Conservation (phyloP, 2,329 filamentous ascomycete species). For the Colletotrichum lupini region DNA sequence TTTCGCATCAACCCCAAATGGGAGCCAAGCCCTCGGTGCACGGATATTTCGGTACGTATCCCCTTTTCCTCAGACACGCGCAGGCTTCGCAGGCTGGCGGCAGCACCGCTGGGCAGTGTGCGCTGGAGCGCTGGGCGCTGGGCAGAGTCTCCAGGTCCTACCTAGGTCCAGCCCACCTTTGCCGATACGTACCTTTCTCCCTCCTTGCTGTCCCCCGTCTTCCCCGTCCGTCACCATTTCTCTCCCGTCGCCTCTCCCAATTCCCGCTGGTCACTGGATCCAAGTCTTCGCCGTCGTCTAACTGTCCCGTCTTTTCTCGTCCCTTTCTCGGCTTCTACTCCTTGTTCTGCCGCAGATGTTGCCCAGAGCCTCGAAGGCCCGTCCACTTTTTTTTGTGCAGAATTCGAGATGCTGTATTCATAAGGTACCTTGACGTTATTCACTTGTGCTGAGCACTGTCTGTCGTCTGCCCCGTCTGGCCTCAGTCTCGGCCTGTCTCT, state of each 20-base stretch:
- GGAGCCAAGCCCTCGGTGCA: background rate
- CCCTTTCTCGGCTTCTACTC: constrained; percentile 26
- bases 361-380: background rate
- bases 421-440: background rate
- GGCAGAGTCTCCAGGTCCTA: background rate
- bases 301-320: constrained; percentile 16
- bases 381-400: background rate
- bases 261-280: too few relatives aligned
- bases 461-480: background rate
- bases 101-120: background rate
- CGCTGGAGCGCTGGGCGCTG: background rate
- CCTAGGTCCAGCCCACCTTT: too few relatives aligned
- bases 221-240: background rate
- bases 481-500: background rate
- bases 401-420: background rate
- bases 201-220: background rate
- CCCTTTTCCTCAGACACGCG: background rate
- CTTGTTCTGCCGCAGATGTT: background rate
- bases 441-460: background rate
- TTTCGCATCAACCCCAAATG: background rate
- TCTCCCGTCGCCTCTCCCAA: background rate
- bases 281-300: constrained; percentile 36
- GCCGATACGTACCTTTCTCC: background rate
- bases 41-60: background rate
- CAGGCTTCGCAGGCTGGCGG: background rate